phyloP scores from a whole-genome alignment of 306 rosid genomes.

The Sindora glabra region DNA sequence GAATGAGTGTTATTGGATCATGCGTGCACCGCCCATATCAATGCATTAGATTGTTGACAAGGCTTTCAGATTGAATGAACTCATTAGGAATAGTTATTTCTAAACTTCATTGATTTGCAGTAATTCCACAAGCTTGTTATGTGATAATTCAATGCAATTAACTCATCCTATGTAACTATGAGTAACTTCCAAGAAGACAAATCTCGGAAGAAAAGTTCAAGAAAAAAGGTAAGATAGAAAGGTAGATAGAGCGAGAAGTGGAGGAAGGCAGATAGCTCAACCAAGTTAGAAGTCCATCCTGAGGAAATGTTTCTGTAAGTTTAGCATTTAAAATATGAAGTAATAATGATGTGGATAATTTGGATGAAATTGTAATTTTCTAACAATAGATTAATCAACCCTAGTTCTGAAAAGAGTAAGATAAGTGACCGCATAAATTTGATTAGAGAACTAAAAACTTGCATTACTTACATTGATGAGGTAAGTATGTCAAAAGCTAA shows the following conservation, averaged over 20 bases:
- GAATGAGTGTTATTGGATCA: slow-evolving; percentile 31
- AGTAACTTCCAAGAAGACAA: slow-evolving; percentile 27
- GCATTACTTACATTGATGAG: slow-evolving; percentile 28
- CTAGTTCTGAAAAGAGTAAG: slow-evolving; percentile 12
- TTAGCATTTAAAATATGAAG: slow-evolving; percentile 38
- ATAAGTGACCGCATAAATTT: not conserved
- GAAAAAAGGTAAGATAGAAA: slow-evolving; percentile 48
- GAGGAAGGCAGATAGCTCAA: slow-evolving; percentile 27
- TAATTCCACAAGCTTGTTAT: slow-evolving; percentile 26
- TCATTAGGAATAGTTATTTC: slow-evolving; percentile 32
- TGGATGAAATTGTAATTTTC: slow-evolving; percentile 26
- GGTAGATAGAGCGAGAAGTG: slow-evolving; percentile 42
- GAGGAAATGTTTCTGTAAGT: slow-evolving; percentile 33
- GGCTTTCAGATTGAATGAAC: slow-evolving; percentile 46
- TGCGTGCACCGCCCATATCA: slow-evolving; percentile 38
- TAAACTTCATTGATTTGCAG: slow-evolving; percentile 21
- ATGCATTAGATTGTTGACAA: slow-evolving; percentile 45
- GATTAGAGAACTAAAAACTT: slow-evolving; percentile 16
- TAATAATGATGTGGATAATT: slow-evolving; percentile 28
- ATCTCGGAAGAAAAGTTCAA: slow-evolving; percentile 40
- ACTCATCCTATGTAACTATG: slow-evolving; percentile 20
- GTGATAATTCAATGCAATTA: slow-evolving; percentile 26
- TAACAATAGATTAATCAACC: slow-evolving; percentile 18
- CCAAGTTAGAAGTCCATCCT: slow-evolving; percentile 37
- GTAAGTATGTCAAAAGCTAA: slow-evolving; percentile 18